Evolutionary conservation across 106 monocot genomes (phyloP), one percentile per base, ranked within the genome.

Genomic region (Narthecium ossifragum): DNA sequence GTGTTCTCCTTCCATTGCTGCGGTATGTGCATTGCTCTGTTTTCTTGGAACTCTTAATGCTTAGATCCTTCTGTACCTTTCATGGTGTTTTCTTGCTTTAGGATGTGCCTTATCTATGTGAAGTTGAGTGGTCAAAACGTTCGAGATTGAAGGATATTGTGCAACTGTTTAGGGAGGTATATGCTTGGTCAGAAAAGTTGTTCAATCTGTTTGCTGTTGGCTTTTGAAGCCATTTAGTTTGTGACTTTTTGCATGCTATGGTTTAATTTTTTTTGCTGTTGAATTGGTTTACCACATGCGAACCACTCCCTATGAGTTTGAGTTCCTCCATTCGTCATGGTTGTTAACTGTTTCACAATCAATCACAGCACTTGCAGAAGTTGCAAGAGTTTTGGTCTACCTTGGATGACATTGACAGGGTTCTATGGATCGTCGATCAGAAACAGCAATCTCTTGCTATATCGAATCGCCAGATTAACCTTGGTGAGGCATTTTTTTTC

Each of bases 21-120:
- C 86, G 34, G 81, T 86, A 29, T 52, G 80, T n/a, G n/a, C n/a
- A n/a, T n/a, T n/a, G n/a, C n/a, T n/a, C n/a, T n/a, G n/a, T n/a
- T n/a, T n/a, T n/a, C n/a, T n/a, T n/a, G n/a, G n/a, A n/a, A n/a
- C n/a, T n/a, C n/a, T n/a, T n/a, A n/a, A n/a, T n/a, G n/a, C n/a
- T n/a, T n/a, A n/a, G n/a, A n/a, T n/a, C n/a, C n/a, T n/a, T n/a
- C n/a, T n/a, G n/a, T n/a, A n/a, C n/a, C n/a, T n/a, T n/a, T 43
- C 18, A 6, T 43, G 43, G 0, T 43, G 10, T 56, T 25, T 50
- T 61, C 34, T 34, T 26, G 14, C n/a, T 62, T 41, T 62, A 86
- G 86, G 81, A 86, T 63, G 68, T 78, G 56, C 86, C 81, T 40
- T 82, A 65, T 48, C 49, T 74, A 22, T 71, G 70, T 57, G 60